These are phyloP conservation scores for Naumovozyma dairenensis DNA, from an alignment of 805 yeast genomes.

Conservation along the genomic window DNA sequence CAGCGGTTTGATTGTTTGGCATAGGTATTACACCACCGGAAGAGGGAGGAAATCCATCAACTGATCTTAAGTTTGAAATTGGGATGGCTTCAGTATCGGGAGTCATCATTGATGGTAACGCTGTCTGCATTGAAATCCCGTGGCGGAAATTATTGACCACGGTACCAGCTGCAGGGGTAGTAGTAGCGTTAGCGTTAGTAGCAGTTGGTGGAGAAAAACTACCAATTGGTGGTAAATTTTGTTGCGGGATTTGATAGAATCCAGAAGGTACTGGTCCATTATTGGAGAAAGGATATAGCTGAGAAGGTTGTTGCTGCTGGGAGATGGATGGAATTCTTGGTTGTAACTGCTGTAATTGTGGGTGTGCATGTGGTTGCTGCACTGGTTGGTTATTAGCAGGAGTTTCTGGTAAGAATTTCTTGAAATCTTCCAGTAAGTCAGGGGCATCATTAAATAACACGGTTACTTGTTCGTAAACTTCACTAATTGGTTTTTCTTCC, in stretches of 20 bases:
- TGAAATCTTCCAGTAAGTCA: constrained; percentile 87
- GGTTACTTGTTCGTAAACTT: constrained; percentile 90
- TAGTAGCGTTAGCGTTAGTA: constrained; percentile 21
- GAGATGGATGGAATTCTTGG: constrained; percentile 7
- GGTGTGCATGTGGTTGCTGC: constrained; percentile 8
- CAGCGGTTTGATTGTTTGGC: constrained; percentile 6
- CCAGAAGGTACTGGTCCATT: background rate
- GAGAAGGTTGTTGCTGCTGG: constrained; percentile 9
- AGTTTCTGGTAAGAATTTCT: constrained; percentile 83
- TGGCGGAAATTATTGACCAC: constrained; percentile 7
- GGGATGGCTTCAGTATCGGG: constrained; percentile 26
- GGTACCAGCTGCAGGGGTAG: constrained; percentile 1
- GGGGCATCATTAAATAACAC: constrained; percentile 85
- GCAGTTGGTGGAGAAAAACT: constrained; percentile 31
- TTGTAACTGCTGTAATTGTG: constrained; percentile 16
- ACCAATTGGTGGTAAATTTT: constrained; percentile 31
- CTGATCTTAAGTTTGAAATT: constrained; percentile 30
- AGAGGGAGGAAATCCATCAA: too few species aligned
- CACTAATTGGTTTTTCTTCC: constrained; percentile 90
- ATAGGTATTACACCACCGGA: constrained; percentile 1
- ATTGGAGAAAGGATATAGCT: background rate
- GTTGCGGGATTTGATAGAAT: too few species aligned
- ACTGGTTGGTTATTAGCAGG: constrained; percentile 19
- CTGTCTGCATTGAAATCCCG: constrained; percentile 9
- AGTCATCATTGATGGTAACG: constrained; percentile 21